A percentile compares a stretch with the other conserved stretches of the same genome.
Evolutionary conservation across 2,329 filamentous ascomycete species (phyloP).

Genomic region (Emergomyces orientalis): DNA sequence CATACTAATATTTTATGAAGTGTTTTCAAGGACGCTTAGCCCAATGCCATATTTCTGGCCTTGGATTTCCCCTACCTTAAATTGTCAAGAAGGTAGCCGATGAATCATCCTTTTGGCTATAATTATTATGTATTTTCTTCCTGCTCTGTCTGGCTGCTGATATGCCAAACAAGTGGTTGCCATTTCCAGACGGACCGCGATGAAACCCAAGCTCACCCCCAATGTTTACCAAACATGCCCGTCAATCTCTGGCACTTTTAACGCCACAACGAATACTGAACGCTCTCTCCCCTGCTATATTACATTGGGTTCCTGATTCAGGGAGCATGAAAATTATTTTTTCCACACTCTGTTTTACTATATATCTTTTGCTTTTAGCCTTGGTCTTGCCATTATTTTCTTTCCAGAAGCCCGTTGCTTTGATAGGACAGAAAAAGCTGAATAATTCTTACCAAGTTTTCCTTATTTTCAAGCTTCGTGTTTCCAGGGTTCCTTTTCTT

Average conservation of each 20-base stretch:
- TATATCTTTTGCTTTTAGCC: not conserved
- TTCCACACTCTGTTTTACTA: not conserved
- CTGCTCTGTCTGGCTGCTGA: not conserved
- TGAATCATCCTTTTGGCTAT: not conserved
- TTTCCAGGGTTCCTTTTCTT: not conserved
- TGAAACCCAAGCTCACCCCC: not conserved
- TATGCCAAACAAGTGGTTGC: not conserved
- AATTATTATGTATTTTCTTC: not conserved
- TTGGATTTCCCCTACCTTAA: not conserved
- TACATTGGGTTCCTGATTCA: not conserved
- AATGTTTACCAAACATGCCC: not conserved
- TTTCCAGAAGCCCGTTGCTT: not conserved
- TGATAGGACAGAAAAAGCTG: not conserved
- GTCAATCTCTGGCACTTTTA: not conserved
- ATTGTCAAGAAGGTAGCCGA: not conserved
- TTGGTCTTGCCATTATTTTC: not conserved
- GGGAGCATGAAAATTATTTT: not conserved
- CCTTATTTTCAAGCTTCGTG: not conserved
- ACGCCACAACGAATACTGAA: not conserved
- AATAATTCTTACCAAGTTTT: not conserved
- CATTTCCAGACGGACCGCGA: not conserved
- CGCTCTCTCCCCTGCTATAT: not conserved
- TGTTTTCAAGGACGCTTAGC: conserved; percentile 29
- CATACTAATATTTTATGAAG: conserved; percentile 18
- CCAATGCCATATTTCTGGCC: not conserved